Base-by-base conservation (phyloP, 83 land plant species). In the Thuja plicata region DNA sequence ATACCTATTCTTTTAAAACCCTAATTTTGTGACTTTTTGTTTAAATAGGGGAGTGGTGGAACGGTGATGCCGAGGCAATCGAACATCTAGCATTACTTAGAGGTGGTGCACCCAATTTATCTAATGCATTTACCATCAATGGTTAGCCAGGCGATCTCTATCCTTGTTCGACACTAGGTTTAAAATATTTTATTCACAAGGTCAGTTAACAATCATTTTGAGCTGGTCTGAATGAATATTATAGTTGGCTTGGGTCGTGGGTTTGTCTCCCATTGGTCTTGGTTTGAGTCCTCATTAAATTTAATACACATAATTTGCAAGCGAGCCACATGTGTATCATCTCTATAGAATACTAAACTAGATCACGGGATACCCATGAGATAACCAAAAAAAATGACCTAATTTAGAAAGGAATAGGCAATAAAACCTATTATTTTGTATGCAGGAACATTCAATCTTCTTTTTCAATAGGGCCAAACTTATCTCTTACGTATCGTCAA, bases 11-110 rank as follows among this genome's bases (percentile, higher is more conserved):
- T n/a, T n/a, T n/a, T n/a, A n/a, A n/a, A n/a, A n/a, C n/a, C n/a
- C n/a, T n/a, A n/a, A n/a, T n/a, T n/a, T n/a, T n/a, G n/a, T n/a
- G n/a, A n/a, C n/a, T n/a, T n/a, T n/a, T n/a, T n/a, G n/a, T n/a
- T n/a, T n/a, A n/a, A n/a, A n/a, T n/a, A 48, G 92, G 85, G 17
- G 89, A 85, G 2, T 92, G 91, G 89, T 92, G 87, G 79, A 90
- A 90, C 30, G 16, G 13, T 12, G 87, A 88, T 62, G 34, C 90
- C 5, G 45, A 78, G 30, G 62, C 27, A 2, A 34, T 89, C 3
- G 27, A 30, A 16, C 8, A 41, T 9, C 45, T 78, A 83, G 70
- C 83, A 13, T 12, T 38, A 13, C 5, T 27, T 0, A n/a, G 86
- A 24, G 90, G 89, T 5, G 90, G 88, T 15, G 60, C 17, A 15